Evolutionary conservation across 768 basidiomycete species (phyloP).

Genomic region (Clathrus columnatus): DNA sequence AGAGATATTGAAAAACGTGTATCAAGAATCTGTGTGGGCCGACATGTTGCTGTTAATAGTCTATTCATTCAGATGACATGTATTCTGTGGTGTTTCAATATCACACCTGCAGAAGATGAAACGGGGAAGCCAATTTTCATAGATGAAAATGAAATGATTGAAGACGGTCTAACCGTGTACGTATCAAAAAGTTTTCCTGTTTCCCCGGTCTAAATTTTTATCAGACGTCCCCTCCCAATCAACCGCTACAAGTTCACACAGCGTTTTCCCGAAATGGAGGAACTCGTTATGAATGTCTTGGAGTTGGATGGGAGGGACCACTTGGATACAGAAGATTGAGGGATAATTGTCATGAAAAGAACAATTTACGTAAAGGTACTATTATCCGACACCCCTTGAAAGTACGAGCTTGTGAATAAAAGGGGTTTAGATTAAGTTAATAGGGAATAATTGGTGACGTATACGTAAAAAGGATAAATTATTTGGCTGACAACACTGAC

Average conservation of each 20-base stretch:
- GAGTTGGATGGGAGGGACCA: background rate
- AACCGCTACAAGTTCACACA: background rate
- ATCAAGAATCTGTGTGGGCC: slow-evolving; percentile 41
- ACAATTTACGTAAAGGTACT: too few relatives aligned
- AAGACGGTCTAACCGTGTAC: background rate
- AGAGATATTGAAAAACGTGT: background rate
- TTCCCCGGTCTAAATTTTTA: background rate
- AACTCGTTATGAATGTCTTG: background rate
- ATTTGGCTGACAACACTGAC: too few relatives aligned
- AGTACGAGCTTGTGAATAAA: too few relatives aligned
- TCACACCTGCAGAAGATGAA: slow-evolving; percentile 33
- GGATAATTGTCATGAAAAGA: too few relatives aligned
- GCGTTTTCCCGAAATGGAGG: background rate
- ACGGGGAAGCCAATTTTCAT: slow-evolving; percentile 29
- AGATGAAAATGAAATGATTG: slow-evolving; percentile 22
- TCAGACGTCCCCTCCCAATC: background rate
- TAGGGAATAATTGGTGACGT: too few relatives aligned
- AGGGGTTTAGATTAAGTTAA: too few relatives aligned
- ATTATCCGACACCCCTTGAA: too few relatives aligned
- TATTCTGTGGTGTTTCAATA: slow-evolving; percentile 38
- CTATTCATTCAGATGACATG: slow-evolving; percentile 39
- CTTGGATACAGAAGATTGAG: too few relatives aligned
- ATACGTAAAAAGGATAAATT: too few relatives aligned
- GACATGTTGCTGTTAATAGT: slow-evolving; percentile 40
- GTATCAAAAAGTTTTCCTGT: background rate